Evolutionary conservation across 2,329 filamentous ascomycete genomes (phyloP), one percentile per base, ranked within the genome.

Genomic region (Aspergillus pseudotamarii): DNA sequence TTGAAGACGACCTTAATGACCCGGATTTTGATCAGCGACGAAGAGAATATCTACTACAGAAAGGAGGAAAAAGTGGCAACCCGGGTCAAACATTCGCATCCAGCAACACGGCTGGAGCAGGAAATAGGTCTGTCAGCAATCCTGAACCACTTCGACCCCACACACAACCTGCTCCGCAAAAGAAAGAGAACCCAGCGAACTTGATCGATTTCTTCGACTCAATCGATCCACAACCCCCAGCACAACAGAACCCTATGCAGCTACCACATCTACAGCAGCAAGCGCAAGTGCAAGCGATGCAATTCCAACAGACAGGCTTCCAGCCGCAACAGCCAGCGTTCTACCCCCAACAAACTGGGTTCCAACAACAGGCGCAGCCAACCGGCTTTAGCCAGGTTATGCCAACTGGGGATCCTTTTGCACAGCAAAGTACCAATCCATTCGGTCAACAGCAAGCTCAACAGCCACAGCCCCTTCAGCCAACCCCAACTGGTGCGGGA

Each of bases 151-250:
- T 66, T 57, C 66, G 72, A 51, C 66, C 72, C 30, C 64, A 77
- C 66, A 71, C 73, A 60, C 66, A 69, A 46, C 62, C 75, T 60
- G 75, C 71, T 55, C 64, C 71, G 12, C 73, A 73, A 62, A 66
- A 69, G 43, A 82, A 80, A 65, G 72, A 76, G 12, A 75, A 79
- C 10, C 76, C 79, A 4, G 88, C 89, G 32, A 91, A 96, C 81
- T 83, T 96, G 65, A 98, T 96, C 74, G 95, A 94, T 81, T 97
- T 96, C 79, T 97, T 97, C 76, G 94, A 90, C 73, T 94, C 93
- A 6, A 97, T 96, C 72, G 94, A 97, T 73, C 93, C 95, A 76
- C 91, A 91, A 58, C 83, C 89, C 1, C 86, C 92, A 84, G 84
- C 71, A 64, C 77, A 81, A 58, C 77, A 76, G 26, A 72, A 72